Evolutionary conservation across 495 filamentous ascomycete species (phyloP), one percentile per base, ranked within the genome.

Genomic region (Xylaria intraflava): DNA sequence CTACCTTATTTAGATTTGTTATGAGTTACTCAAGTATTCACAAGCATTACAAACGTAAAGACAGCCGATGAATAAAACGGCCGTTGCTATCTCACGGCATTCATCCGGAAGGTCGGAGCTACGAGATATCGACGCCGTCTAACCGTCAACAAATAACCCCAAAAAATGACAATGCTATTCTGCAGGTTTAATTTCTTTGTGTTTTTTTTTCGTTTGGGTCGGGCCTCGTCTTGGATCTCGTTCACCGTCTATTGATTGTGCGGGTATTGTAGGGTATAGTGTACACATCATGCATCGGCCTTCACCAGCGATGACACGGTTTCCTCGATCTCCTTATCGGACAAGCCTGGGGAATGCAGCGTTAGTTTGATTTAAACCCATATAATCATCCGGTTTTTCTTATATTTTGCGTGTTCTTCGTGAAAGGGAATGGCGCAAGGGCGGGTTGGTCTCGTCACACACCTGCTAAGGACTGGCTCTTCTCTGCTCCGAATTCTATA

Each of bases 251-350:
- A 44, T 46, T 30, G 23, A 24, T 31, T 48, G 16, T 46, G 31
- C 40, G 14, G 1, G 52, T 55, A 55, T 36, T 42, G 36, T 29
- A 22, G 3, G 39, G 38, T 57, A 57, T 59, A 38, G 59, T 43
- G 51, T 42, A 38, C 35, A 38, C 36, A 48, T 46, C 23, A 60
- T 51, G 49, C 47, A 2, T 61, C 69, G 31, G 65, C 75, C 76
- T 90, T 90, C 44, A 95, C 92, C 56, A 98, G 74, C 50, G 78
- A 76, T 51, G 89, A 85, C 54, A 98, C 82, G 59, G 83, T 83
- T 44, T 89, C 86, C 75, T 97, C 94, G 61, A 98, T 95, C 72
- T 91, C 83, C 71, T 93, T 86, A 66, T 95, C 89, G 46, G 86
- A 83, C 57, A 98, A 76, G 45, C 91, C 90, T 95, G 62, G 40